A percentile compares a stretch with the other conserved stretches of the same genome.
These are phyloP conservation scores for Monosporascus sp. DNA, from an alignment of 2,329 filamentous ascomycete species.

Conservation along the genomic window DNA sequence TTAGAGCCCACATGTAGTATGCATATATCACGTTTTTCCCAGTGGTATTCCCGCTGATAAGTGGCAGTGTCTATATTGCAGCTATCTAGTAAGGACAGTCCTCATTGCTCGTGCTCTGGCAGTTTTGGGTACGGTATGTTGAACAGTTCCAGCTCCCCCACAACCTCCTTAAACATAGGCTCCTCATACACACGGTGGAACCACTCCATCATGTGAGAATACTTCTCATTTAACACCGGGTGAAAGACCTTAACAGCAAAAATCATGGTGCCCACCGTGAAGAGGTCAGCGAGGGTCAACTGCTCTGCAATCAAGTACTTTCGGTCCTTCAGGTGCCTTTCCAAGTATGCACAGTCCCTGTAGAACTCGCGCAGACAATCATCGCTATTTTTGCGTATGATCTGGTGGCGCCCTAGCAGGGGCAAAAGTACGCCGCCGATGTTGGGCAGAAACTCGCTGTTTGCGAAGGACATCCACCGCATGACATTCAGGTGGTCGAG, in stretches of 20 bases:
- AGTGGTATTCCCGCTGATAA: too few relatives aligned
- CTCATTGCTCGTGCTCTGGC: too few relatives aligned
- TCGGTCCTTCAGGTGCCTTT: slow-evolving; percentile 6
- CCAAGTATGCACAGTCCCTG: slow-evolving; percentile 4
- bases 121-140: too few relatives aligned
- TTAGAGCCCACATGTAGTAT: too few relatives aligned
- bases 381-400: slow-evolving; percentile 2
- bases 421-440: slow-evolving; percentile 8
- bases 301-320: slow-evolving; percentile 8
- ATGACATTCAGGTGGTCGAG: slow-evolving; percentile 7
- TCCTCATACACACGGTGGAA: slow-evolving; percentile 7
- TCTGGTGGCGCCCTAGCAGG: slow-evolving; percentile 4
- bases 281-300: slow-evolving; percentile 10
- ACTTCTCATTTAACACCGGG: slow-evolving; percentile 1
- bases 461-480: slow-evolving; percentile 14
- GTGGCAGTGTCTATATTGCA: too few relatives aligned
- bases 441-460: slow-evolving; percentile 7
- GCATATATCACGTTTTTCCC: too few relatives aligned
- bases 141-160: not conserved
- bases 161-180: slow-evolving; percentile 6
- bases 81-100: too few relatives aligned
- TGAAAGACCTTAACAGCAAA: slow-evolving; percentile 7
- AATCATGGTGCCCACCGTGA: slow-evolving; percentile 4
- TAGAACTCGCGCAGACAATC: slow-evolving; percentile 5
- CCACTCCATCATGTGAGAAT: slow-evolving; percentile 6